Evolutionary conservation across 2,329 filamentous ascomycete genomes (phyloP).

Genomic region (Gremmenia infestans): DNA sequence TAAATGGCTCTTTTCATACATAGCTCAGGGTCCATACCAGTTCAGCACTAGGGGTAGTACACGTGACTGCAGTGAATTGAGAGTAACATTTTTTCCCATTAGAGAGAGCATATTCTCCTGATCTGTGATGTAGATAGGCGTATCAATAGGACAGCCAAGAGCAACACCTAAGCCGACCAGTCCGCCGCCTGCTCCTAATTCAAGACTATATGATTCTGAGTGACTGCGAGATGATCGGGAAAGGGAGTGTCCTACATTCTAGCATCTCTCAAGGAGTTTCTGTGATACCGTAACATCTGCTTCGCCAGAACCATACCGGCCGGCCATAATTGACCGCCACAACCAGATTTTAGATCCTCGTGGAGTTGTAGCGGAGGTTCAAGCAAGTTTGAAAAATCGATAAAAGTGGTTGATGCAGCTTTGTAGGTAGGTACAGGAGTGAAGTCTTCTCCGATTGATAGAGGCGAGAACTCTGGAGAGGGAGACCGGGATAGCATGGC

Average conservation of each 20-base stretch:
- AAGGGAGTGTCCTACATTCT: slow-evolving; percentile 54
- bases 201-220: slow-evolving; percentile 55
- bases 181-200: slow-evolving; percentile 87
- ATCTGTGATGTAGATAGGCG: slow-evolving; percentile 75
- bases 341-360: slow-evolving; percentile 82
- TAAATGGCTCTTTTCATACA: neutral
- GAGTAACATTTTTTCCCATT: slow-evolving; percentile 80
- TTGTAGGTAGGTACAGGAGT: slow-evolving; percentile 58
- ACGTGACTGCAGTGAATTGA: slow-evolving; percentile 64
- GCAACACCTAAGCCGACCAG: slow-evolving; percentile 68
- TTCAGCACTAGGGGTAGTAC: slow-evolving; percentile 71
- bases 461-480: slow-evolving; percentile 30
- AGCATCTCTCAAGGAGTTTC: slow-evolving; percentile 55
- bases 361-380: slow-evolving; percentile 66
- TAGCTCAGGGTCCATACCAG: slow-evolving; percentile 52
- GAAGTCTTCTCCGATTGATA: slow-evolving; percentile 47
- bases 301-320: slow-evolving; percentile 84
- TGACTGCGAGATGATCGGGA: slow-evolving; percentile 1
- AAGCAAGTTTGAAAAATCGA: slow-evolving; percentile 71
- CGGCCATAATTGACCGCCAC: slow-evolving; percentile 91
- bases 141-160: slow-evolving; percentile 47
- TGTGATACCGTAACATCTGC: slow-evolving; percentile 75
- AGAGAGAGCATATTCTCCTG: slow-evolving; percentile 78
- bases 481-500: slow-evolving; percentile 26
- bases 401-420: slow-evolving; percentile 44